These are phyloP conservation scores for Cercophora scortea DNA, from an alignment of 495 filamentous ascomycete genomes.

Conservation along the genomic window DNA sequence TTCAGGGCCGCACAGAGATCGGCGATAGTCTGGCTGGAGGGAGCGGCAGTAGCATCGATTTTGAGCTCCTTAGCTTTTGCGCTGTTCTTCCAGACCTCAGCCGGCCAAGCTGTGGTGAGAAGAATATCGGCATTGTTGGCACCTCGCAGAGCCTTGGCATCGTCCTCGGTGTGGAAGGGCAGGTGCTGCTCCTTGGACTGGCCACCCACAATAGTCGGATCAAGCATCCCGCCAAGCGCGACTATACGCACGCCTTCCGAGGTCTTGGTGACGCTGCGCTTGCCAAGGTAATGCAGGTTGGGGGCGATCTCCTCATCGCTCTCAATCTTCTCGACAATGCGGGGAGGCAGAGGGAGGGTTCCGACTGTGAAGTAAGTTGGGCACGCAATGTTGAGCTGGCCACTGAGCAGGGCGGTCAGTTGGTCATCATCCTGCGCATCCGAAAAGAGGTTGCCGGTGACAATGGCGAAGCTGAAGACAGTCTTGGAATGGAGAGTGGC, in stretches of 20 bases:
- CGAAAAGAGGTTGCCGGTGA: conserved; percentile 76
- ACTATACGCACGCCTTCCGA: conserved; percentile 83
- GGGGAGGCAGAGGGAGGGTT: conserved; percentile 53
- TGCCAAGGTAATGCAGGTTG: conserved; percentile 83
- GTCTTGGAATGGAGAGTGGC: conserved; percentile 74
- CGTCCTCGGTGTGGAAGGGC: conserved; percentile 65
- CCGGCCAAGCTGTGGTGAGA: conserved; percentile 79
- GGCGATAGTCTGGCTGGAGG: conserved; percentile 46
- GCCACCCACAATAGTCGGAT: conserved; percentile 41
- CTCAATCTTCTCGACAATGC: conserved; percentile 63
- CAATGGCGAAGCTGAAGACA: conserved; percentile 72
- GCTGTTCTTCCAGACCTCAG: conserved; percentile 51
- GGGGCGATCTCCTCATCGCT: conserved; percentile 68
- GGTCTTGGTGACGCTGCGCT: conserved; percentile 76
- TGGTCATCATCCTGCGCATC: conserved; percentile 48
- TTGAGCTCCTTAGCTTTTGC: conserved; percentile 32
- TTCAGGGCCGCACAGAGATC: conserved; percentile 69
- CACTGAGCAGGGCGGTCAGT: conserved; percentile 58
- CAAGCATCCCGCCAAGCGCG: conserved; percentile 63
- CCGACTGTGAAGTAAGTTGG: conserved; percentile 86
- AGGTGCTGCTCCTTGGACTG: conserved; percentile 54
- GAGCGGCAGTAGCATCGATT: conserved; percentile 40
- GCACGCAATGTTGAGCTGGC: conserved; percentile 61
- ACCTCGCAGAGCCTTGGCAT: conserved; percentile 64
- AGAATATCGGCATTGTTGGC: conserved; percentile 76